Evolutionary conservation across 1,139 yeast species (phyloP).

Genomic region (Nakaseomyces sp.): DNA sequence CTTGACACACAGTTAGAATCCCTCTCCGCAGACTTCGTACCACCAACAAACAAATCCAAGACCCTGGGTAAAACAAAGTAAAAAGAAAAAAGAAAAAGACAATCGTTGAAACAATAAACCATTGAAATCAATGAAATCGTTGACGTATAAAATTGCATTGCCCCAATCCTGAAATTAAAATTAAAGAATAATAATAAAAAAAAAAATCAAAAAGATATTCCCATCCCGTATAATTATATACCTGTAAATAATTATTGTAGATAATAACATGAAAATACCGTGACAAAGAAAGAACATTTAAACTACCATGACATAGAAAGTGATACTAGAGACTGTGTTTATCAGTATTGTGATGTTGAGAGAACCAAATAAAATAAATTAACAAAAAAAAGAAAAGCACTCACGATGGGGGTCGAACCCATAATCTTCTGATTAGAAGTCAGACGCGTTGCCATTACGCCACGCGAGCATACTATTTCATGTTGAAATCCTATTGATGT

Average conservation of each 20-base stretch:
- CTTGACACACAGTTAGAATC: constrained; percentile 25
- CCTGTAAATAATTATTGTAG: neutral
- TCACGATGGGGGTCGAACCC: constrained; percentile 55
- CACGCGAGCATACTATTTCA: constrained; percentile 37
- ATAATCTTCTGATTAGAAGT: constrained; percentile 52
- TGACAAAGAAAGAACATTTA: neutral
- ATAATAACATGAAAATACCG: neutral
- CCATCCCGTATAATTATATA: neutral
- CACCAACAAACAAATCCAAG: constrained; percentile 1
- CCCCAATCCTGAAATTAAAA: neutral
- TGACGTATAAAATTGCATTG: too few relatives aligned
- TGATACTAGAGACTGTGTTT: neutral
- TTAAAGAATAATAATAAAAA: too few relatives aligned
- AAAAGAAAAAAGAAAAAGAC: too few relatives aligned
- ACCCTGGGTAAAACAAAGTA: neutral
- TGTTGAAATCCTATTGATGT: neutral
- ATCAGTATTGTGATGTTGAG: neutral
- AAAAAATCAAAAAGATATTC: too few relatives aligned
- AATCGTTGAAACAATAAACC: too few relatives aligned
- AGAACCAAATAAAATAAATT: neutral
- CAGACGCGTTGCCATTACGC: constrained; percentile 58
- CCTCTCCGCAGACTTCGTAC: constrained; percentile 9
- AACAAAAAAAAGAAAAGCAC: constrained; percentile 31
- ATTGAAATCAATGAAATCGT: too few relatives aligned
- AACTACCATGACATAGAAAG: too few relatives aligned